Base-by-base conservation (phyloP, 129 eudicot genomes). In the Flaveria sonorensis region DNA sequence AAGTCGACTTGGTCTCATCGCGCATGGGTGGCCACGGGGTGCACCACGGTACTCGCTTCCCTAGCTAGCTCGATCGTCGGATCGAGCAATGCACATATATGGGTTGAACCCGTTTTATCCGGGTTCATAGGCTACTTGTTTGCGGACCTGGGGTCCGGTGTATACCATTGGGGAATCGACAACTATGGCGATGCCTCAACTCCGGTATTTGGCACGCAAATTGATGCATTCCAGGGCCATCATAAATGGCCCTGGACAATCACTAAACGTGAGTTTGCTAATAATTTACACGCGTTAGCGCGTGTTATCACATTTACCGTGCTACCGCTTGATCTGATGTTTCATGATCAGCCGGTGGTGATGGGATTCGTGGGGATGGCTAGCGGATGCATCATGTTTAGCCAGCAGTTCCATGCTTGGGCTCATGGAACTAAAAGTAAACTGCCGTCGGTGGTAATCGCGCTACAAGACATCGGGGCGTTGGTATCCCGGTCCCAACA, bases 341-440 rank as follows among this genome's bases (percentile, higher is more conserved):
- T 79, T 12, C 81, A 84, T 13, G 90, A 94, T 66, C 75, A 73
- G 9, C 89, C 97, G 3, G 82, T 72, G 15, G 70, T 72, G 52
- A 80, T 84, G 16, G 96, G 85, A 26, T 94, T 94, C 53, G 83
- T 85, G 5, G 93, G 88, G 16, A 77, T 64, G 68, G 89, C 87
- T 57, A 84, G 97, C 0, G 97, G 98, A 15, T 91, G 97, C 88
- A 89, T 94, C 60, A 89, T 94, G 98, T 91, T 89, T 64, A 91
- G 97, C 85, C 98, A 94, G 70, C 96, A 89, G 76, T 94, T 91
- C 48, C 98, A 93, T 74, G 87, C 97, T 6, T 94, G 98, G 98
- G 91, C 97, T 32, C 98, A 93, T 72, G 82, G 84, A 26, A 90
- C 96, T 30, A 91, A 88, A 53, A 91, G 98, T 79, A 90, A 84